Percentiles rank a stretch among this genome's conserved stretches.
Evolutionary conservation across 2,329 filamentous ascomycete genomes (phyloP).

Genomic region (Metarhizium guizhouense): DNA sequence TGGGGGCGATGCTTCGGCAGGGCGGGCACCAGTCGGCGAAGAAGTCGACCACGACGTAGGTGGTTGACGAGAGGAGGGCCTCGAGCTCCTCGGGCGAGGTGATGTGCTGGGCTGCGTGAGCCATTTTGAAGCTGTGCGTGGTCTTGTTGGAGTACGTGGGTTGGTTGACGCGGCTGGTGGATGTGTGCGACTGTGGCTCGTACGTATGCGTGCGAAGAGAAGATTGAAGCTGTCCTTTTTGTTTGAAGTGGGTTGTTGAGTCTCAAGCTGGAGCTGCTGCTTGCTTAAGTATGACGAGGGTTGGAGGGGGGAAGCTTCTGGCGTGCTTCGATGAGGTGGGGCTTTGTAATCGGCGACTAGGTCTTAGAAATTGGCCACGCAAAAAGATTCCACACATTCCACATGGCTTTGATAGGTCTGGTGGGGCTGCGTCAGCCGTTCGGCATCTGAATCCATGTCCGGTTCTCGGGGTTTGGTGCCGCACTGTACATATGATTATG

Average conservation of each 20-base stretch:
- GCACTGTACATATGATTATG: too few relatives aligned
- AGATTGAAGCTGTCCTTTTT: not conserved
- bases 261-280: not conserved
- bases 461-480: too few relatives aligned
- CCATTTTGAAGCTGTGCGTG: not conserved
- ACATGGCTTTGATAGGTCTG: too few relatives aligned
- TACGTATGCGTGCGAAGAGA: not conserved
- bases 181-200: too few relatives aligned
- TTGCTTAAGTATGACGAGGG: not conserved
- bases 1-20: constrained; percentile 37
- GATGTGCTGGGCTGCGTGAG: constrained; percentile 18
- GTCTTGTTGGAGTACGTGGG: not conserved
- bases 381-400: too few relatives aligned
- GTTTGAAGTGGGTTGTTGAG: not conserved
- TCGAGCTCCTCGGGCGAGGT: constrained; percentile 23
- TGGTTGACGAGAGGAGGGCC: constrained; percentile 27
- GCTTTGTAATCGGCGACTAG: not conserved
- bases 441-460: too few relatives aligned
- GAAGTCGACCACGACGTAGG: constrained; percentile 38
- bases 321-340: not conserved
- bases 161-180: not conserved
- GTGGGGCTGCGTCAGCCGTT: too few relatives aligned
- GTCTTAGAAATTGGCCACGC: not conserved
- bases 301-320: not conserved
- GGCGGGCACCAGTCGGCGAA: constrained; percentile 43